Base-by-base conservation (phyloP, 495 filamentous ascomycete genomes). In the Aspergillus saccharolyticus region DNA sequence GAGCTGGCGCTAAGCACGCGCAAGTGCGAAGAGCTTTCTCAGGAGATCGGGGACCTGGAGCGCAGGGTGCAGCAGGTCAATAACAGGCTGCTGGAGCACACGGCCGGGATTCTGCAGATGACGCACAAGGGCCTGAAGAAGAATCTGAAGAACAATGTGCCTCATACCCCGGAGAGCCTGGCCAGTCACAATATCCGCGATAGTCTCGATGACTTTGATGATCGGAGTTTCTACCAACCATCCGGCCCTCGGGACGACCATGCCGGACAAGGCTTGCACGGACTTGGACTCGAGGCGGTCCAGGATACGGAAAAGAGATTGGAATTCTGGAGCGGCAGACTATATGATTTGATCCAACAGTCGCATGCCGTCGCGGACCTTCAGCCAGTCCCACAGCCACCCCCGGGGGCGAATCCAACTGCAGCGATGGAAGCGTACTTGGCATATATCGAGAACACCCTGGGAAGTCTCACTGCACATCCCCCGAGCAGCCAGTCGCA, bases 21-120 rank as follows among this genome's bases (percentile, higher is more conserved):
- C 55, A 94, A 89, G 68, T 95, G 91, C 56, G 91, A 96, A 61
- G 87, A 95, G 43, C 71, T 98, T 50, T 83, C 90, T 8, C 75
- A 84, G 44, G 89, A 96, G 60, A 71, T 97, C 25, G 91, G 86
- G 80, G 75, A 77, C 43, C 70, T 95, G 53, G 89, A 96, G 66
- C 85, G 85, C 57, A 78, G 88, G 51, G 72, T 82, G 30, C 83
- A 90, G 64, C 83, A 85, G 44, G 81, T 90, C 16, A 86, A 93
- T 52, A 82, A 74, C 57, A 78, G 83, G 44, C 70, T 97, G 54
- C 70, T 97, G n/a, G 83, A 91, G 66, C 94, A 98, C 69, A 96
- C 91, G 0, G 91, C 94, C 25, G 94, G 88, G 39, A 88, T 97
- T 25, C 71, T 97, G 61, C 90, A 96, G 64, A 80, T 94, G 78